Evolutionary conservation across 2,329 filamentous ascomycete species (phyloP), one percentile per base, ranked within the genome.

Genomic region (Aspergillus pseudoglaucus): DNA sequence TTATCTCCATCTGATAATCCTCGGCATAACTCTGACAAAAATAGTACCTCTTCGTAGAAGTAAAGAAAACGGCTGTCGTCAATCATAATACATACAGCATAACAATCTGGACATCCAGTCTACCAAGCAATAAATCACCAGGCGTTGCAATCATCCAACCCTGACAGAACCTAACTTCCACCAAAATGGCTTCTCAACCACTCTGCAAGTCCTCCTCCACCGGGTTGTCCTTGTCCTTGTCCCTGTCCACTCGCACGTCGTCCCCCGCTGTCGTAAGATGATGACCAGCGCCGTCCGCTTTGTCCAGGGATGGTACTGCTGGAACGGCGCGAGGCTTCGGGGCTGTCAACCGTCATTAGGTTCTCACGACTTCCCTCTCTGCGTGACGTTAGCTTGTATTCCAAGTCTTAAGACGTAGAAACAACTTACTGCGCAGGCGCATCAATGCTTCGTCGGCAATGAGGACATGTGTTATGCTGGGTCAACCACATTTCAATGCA

Each of bases 381-480:
- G 40, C 42, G 38, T 3, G 5, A 25, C 30, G 5, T 35, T 42
- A 27, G 25, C 15, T 8, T 18, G 6, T 40, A 40, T 40, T 40
- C 15, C 12, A 20, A 23, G 14, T n/a, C 12, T 10, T 42, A 12
- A 6, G 10, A 39, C 14, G 18, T 18, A 27, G 22, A 42, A 22
- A 25, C 10, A 38, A 58, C 56, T 63, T 58, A 61, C 59, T 53
- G 46, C 52, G 50, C 49, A 51, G 47, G 49, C 37, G 50, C 46
- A 47, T 58, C 58, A 27, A 74, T 72, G 25, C 65, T 59, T 40
- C 66, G 65, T 37, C 73, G 67, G 47, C 73, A 76, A 51, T 76
- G 73, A 4, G 91, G 91, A 59, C 91, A 97, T 0, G 90, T 95
- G 59, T 96, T 90, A 67, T 96, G 90, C 67, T 95, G 87, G 59